These are phyloP conservation scores for Vaccinium corymbosum DNA, from an alignment of 148 eudicot genomes.

Conservation along the genomic window DNA sequence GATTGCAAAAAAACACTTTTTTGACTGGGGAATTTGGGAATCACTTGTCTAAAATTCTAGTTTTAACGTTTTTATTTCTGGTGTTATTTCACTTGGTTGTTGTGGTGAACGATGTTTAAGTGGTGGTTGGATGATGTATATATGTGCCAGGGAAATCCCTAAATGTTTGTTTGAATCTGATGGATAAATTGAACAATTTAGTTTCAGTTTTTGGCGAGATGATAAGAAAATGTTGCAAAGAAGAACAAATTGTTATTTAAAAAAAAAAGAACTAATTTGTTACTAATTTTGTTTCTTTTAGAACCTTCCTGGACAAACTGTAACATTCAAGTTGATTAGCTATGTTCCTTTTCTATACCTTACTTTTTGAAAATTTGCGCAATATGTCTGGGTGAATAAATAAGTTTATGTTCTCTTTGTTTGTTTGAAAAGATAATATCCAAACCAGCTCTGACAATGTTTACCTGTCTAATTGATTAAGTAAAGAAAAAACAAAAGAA, in stretches of 20 bases:
- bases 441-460: not conserved
- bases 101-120: not conserved
- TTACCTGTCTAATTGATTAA: not conserved
- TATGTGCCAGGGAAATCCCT: not conserved
- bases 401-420: not conserved
- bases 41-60: not conserved
- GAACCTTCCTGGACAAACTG: not conserved
- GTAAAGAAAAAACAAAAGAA: not conserved
- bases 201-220: not conserved
- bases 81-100: not conserved
- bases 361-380: too few relatives aligned
- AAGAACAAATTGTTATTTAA: not conserved
- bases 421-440: not conserved
- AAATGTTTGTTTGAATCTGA: not conserved
- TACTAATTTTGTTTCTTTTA: not conserved
- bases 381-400: not conserved
- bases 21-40: not conserved
- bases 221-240: not conserved
- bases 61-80: not conserved
- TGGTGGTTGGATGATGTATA: not conserved
- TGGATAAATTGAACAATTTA: not conserved
- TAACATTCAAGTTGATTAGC: not conserved
- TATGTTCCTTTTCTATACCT: not conserved
- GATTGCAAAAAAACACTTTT: not conserved
- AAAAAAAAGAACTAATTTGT: too few relatives aligned